Evolutionary conservation across 768 basidiomycete species (phyloP), one percentile per base, ranked within the genome.

Genomic region (Tulasnella calospora): DNA sequence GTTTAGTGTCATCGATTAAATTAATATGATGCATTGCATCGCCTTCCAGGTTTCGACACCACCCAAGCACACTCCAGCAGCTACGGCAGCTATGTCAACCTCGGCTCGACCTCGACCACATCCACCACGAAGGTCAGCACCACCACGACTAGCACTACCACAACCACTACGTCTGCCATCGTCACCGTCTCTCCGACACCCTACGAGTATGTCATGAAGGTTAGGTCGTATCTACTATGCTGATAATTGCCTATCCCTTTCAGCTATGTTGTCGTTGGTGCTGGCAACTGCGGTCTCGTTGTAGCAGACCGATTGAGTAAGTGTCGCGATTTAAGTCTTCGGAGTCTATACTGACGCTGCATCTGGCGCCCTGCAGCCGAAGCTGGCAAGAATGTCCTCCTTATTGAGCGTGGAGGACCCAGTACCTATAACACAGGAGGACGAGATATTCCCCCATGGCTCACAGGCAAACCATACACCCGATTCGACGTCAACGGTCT

Each of bases 401-500:
- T 91, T 0, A 83, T 91, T 7, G 90, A 91, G 81, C 88, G 90
- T 77, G 90, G 90, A 67, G 90, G 90, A 1, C 90, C 90, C 9
- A 89, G 88, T 81, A 89, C 89, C 30, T 86, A 86, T 41, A 84
- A 88, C 78, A 90, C 89, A 23, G 90, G 90, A 19, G 90, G 90
- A 23, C 88, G 83, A 13, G 89, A 90, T 81, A 85, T 86, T 67
- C 86, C 80, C 47, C 78, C 81, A 19, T 81, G 81, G 80, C 79
- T 90, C 0, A 82, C 84, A 7, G 81, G 81, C 79, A 79, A 78
- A 35, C 19, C 17, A 27, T 83, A 89, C 76, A 91, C 90, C 7
- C 90, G 90, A 81, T 91, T 90, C 82, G 90, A 91, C 80, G 84
- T 90, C 77, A 90, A 90, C 30, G 90, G 90, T 80, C 81, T 90